Conservation (phyloP, 129 eudicot species). For the Flaveria trinervia region DNA sequence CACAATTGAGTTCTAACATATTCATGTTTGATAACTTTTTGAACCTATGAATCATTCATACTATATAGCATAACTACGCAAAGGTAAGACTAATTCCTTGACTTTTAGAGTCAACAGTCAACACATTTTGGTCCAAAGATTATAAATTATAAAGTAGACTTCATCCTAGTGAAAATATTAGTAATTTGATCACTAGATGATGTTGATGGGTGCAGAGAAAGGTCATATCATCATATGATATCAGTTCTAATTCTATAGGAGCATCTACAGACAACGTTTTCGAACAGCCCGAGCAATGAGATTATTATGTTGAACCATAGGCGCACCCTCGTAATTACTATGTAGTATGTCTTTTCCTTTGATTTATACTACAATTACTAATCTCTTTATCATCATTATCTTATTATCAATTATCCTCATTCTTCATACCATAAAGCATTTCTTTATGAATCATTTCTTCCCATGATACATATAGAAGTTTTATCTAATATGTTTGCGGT, state of each 20-base stretch:
- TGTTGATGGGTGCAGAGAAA: slow-evolving; percentile 71
- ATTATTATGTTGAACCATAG: slow-evolving; percentile 45
- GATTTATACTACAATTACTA: slow-evolving; percentile 1
- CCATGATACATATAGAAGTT: neutral
- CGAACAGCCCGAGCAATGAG: slow-evolving; percentile 56
- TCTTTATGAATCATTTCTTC: neutral
- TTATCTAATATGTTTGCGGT: neutral
- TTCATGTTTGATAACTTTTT: slow-evolving; percentile 18
- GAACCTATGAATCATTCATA: neutral
- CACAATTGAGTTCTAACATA: slow-evolving; percentile 3
- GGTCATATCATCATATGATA: slow-evolving; percentile 67
- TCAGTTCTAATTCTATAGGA: slow-evolving; percentile 52
- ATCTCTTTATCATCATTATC: too few relatives aligned
- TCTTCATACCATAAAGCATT: slow-evolving; percentile 4
- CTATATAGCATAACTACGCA: neutral
- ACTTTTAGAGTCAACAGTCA: too few relatives aligned
- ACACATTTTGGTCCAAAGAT: too few relatives aligned
- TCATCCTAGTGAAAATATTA: neutral
- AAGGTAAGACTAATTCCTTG: too few relatives aligned
- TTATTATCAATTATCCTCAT: neutral
- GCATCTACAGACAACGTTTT: slow-evolving; percentile 52
- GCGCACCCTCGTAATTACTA: slow-evolving; percentile 37
- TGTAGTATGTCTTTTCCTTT: slow-evolving; percentile 47
- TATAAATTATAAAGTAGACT: too few relatives aligned
- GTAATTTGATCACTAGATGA: slow-evolving; percentile 42